phyloP scores from a whole-genome alignment of 1,284 basidiomycete species.

The Cutaneotrichosporon sp. region DNA sequence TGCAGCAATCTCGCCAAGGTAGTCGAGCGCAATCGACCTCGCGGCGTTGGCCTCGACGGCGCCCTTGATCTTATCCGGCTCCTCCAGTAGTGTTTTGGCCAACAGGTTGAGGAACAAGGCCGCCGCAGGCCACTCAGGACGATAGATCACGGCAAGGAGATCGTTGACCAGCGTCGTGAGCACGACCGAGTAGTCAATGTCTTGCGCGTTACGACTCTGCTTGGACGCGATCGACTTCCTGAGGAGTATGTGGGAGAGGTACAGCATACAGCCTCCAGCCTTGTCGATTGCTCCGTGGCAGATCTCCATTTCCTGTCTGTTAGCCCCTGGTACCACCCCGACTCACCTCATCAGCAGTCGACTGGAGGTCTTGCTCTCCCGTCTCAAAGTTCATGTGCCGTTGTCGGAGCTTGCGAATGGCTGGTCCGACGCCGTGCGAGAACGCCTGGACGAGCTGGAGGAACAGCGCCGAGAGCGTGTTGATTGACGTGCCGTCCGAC shows the following conservation, averaged over 20 bases:
- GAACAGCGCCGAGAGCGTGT: constrained; percentile 84
- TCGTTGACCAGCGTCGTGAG: constrained; percentile 87
- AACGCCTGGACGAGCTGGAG: constrained; percentile 95
- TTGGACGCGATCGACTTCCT: constrained; percentile 52
- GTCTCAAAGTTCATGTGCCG: constrained; percentile 58
- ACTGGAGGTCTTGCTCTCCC: constrained; percentile 3
- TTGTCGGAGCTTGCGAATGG: constrained; percentile 46
- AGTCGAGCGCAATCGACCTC: constrained; percentile 83
- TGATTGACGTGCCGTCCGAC: constrained; percentile 61
- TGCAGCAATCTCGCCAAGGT: constrained; percentile 85
- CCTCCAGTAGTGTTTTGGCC: constrained; percentile 73
- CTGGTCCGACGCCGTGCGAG: constrained; percentile 61
- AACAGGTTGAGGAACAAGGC: constrained; percentile 70
- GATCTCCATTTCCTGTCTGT: neutral
- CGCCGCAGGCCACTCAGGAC: constrained; percentile 96
- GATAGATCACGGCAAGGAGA: constrained; percentile 78
- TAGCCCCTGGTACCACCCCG: neutral
- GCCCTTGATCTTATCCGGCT: constrained; percentile 76
- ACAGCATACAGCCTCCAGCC: neutral
- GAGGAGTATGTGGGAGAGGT: neutral
- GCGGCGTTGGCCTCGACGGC: constrained; percentile 69
- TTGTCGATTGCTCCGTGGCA: neutral
- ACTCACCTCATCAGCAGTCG: constrained; percentile 2
- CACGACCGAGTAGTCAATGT: constrained; percentile 82
- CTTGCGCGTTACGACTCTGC: constrained; percentile 76